phyloP scores from a whole-genome alignment of 805 yeast species.

The Pichia scutulata region DNA sequence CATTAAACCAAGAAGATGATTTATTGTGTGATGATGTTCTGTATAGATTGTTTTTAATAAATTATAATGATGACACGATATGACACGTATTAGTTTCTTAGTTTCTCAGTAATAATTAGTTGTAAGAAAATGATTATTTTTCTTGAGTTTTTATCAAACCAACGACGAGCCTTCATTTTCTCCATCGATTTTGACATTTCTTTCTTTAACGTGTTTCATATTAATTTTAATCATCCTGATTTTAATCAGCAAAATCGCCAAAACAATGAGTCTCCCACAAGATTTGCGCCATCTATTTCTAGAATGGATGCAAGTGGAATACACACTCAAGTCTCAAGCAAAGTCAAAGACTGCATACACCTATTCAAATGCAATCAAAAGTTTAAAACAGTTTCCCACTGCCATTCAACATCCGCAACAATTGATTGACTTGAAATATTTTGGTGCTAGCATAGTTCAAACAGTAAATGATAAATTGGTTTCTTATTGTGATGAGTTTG shows the following conservation, averaged over 20 bases:
- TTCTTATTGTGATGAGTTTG: constrained; percentile 50
- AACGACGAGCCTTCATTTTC: background rate
- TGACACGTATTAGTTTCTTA: no score
- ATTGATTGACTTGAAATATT: constrained; percentile 48
- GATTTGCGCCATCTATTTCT: constrained; percentile 47
- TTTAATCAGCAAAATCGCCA: background rate
- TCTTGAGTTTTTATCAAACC: background rate
- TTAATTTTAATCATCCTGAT: background rate
- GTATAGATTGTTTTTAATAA: background rate
- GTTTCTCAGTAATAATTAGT: no score
- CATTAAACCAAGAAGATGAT: background rate
- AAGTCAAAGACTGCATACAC: constrained; percentile 32
- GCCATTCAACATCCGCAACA: constrained; percentile 49
- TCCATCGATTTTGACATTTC: background rate
- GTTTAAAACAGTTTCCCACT: constrained; percentile 37
- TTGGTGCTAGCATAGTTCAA: constrained; percentile 65
- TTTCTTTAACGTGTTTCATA: background rate
- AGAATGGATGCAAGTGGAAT: constrained; percentile 52
- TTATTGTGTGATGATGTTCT: background rate
- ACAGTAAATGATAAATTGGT: constrained; percentile 40
- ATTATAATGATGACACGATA: no score
- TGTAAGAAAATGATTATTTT: no score
- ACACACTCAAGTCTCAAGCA: constrained; percentile 17
- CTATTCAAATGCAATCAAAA: constrained; percentile 49
- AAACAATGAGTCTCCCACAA: constrained; percentile 34